phyloP scores from a whole-genome alignment of 306 rosid genomes.

The Hippophae gyantsensis region DNA sequence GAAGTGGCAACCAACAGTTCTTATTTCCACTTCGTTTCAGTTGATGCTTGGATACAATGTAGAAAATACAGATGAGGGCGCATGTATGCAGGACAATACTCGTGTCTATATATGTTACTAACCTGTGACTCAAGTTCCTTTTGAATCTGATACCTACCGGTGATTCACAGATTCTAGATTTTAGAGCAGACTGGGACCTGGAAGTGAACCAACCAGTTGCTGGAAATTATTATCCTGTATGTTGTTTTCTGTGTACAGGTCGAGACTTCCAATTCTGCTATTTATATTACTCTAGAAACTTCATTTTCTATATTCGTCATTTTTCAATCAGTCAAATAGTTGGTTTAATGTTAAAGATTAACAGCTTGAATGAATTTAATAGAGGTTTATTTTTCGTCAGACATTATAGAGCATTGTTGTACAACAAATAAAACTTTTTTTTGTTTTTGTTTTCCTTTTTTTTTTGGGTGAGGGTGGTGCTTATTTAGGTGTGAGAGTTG shows the following conservation, averaged over 20 bases:
- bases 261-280: slow-evolving; percentile 1
- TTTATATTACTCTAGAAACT: background rate
- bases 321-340: too few species aligned
- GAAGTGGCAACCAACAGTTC: background rate
- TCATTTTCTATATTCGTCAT: too few species aligned
- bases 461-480: too few species aligned
- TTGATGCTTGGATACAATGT: background rate
- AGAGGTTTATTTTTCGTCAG: too few species aligned
- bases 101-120: background rate
- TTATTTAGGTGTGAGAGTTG: too few species aligned
- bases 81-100: background rate
- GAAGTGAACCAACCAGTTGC: slow-evolving; percentile 26
- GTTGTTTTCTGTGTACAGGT: slow-evolving; percentile 2
- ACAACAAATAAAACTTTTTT: too few species aligned
- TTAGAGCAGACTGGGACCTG: slow-evolving; percentile 29
- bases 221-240: slow-evolving; percentile 33
- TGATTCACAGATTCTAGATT: slow-evolving; percentile 26
- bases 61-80: background rate
- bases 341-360: too few species aligned
- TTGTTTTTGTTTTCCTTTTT: too few species aligned
- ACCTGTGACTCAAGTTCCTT: background rate
- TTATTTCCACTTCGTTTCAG: background rate
- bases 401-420: too few species aligned
- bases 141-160: slow-evolving; percentile 2
- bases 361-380: too few species aligned